Conservation (phyloP, 1,139 yeast species). For the Lodderomyces elongisporus region DNA sequence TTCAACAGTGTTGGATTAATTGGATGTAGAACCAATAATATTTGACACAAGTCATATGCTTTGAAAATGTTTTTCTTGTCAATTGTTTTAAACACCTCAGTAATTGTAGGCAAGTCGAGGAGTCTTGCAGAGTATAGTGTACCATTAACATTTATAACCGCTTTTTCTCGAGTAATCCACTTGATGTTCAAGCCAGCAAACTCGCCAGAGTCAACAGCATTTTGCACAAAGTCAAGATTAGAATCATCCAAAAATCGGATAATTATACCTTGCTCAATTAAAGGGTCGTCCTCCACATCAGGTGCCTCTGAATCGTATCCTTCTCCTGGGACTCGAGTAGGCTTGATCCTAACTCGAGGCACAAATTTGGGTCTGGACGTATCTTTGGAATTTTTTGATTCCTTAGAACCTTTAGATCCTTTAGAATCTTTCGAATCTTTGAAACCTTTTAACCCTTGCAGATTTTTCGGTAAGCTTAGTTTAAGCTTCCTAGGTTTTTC, state of each 20-base stretch:
- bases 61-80: constrained; percentile 88
- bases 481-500: constrained; percentile 21
- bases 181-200: constrained; percentile 66
- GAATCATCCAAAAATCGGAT: constrained; percentile 76
- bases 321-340: constrained; percentile 83
- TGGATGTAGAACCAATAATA: constrained; percentile 67
- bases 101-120: constrained; percentile 84
- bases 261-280: constrained; percentile 80
- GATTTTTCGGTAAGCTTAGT: constrained; percentile 16
- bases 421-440: no score
- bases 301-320: constrained; percentile 98
- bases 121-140: constrained; percentile 74
- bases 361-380: constrained; percentile 21
- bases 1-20: constrained; percentile 43
- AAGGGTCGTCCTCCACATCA: constrained; percentile 91
- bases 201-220: constrained; percentile 79
- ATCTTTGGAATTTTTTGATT: constrained; percentile 13
- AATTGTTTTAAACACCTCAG: constrained; percentile 83
- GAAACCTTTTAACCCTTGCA: no score
- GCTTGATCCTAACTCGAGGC: constrained; percentile 73
- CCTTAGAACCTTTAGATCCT: no score
- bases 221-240: constrained; percentile 71
- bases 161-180: constrained; percentile 78
- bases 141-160: constrained; percentile 55
- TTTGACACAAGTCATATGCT: constrained; percentile 81